These are phyloP conservation scores for Plasmodium blacklocki DNA, from an alignment of 169 alveolate genomes.

Conservation along the genomic window DNA sequence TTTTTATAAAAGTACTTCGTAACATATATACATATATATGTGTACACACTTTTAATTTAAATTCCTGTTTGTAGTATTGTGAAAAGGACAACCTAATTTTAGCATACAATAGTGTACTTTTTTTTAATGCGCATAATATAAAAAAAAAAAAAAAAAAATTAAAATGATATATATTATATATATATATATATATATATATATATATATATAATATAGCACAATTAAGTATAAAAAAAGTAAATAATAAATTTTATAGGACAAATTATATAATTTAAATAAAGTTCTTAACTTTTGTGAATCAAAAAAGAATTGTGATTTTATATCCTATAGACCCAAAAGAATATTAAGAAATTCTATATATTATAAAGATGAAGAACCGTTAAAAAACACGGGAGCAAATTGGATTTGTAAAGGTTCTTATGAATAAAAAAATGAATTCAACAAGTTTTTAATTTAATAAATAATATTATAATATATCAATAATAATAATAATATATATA, in stretches of 20 bases:
- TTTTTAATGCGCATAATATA: neutral
- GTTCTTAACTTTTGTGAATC: conserved; percentile 50
- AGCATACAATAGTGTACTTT: conserved; percentile 35
- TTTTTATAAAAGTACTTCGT: neutral
- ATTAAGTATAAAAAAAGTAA: neutral
- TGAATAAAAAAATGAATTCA: neutral
- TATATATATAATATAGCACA: conserved; percentile 1
- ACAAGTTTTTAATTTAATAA: neutral
- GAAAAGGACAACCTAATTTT: conserved; percentile 40
- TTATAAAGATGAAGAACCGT: conserved; percentile 45
- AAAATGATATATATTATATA: neutral
- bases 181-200: neutral
- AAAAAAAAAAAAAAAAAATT: conserved; percentile 6
- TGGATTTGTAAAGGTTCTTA: conserved; percentile 55
- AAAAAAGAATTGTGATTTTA: conserved; percentile 40
- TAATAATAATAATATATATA: neutral
- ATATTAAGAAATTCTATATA: conserved; percentile 43
- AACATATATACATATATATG: neutral
- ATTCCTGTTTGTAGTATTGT: conserved; percentile 28
- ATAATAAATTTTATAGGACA: conserved; percentile 39
- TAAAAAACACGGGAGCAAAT: conserved; percentile 53
- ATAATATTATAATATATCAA: neutral
- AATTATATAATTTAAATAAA: conserved; percentile 25
- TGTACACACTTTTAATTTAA: neutral
- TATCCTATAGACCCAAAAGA: conserved; percentile 49